Evolutionary conservation across 495 filamentous ascomycete species (phyloP), one percentile per base, ranked within the genome.

Genomic region (Durotheca rogersii): DNA sequence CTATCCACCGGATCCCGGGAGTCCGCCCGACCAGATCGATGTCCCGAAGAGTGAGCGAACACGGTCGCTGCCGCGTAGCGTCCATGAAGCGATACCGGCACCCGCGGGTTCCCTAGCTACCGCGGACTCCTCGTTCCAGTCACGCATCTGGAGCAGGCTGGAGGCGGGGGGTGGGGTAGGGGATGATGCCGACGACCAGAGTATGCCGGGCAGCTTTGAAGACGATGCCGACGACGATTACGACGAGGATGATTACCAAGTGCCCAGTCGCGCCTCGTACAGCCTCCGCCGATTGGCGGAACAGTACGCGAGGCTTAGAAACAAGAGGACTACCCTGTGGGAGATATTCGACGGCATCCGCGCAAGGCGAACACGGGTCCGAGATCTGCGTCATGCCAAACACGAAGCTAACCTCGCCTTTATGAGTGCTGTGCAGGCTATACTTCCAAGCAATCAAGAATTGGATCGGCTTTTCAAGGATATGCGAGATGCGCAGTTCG

Each of bases 391-490:
- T 21, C 56, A 58, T 18, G 47, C 41, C 3, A 62, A 63, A 32
- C 50, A 60, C 43, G 53, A 60, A 44, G 60, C 50, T 19, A 53
- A 40, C 34, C 53, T 40, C n/a, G 51, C 51, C 30, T 66, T 66
- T 20, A 60, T 66, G 62, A 53, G 46, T 36, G 56, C 50, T 17
- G 60, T 58, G 19, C 59, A 52, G 30, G 47, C 42, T 17, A 43
- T 63, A 23, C 47, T 60, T 31, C 49, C 50, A 4, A 33, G 51
- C 11, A 51, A 52, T 37, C 42, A 51, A 17, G 38, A 45, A 17
- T 25, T 56, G 35, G 41, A 62, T 19, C 34, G 47, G 11, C 53
- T 62, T 23, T 66, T 60, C 21, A 51, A 62, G 12, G 12, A 29
- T 18, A 58, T 66, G 62, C 62, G 58, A 32, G 41, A 53, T 21